A percentile compares a stretch with the other conserved stretches of the same genome.
Conservation (phyloP, 2,329 filamentous ascomycete species). For the Penicillium sp. region DNA sequence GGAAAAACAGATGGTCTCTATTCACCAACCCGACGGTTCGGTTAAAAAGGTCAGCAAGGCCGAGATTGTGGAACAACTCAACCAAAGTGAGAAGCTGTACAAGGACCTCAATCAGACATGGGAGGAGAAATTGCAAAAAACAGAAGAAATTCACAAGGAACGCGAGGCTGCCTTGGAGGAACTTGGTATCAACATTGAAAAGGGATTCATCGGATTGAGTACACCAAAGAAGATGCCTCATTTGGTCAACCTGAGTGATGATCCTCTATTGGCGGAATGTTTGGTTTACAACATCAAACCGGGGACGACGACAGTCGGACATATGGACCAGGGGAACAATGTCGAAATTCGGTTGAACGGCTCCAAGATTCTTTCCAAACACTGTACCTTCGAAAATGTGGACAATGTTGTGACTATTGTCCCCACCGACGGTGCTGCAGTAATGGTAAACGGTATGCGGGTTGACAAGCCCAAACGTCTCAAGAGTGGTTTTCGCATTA, state of each 20-base stretch:
- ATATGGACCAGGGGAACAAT: constrained; percentile 79
- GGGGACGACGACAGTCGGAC: constrained; percentile 89
- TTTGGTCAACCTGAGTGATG: constrained; percentile 95
- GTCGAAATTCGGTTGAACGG: constrained; percentile 93
- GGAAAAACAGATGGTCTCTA: constrained; percentile 94
- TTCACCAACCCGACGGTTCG: constrained; percentile 79
- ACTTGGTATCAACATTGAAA: constrained; percentile 97
- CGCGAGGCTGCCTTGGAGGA: constrained; percentile 93
- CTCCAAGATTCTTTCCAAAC: constrained; percentile 85
- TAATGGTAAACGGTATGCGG: constrained; percentile 96
- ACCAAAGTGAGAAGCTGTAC: constrained; percentile 94
- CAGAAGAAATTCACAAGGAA: constrained; percentile 96
- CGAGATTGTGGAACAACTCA: constrained; percentile 94
- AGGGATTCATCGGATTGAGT: constrained; percentile 91
- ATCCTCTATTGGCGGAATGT: constrained; percentile 90
- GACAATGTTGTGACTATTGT: constrained; percentile 92
- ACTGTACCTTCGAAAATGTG: constrained; percentile 90
- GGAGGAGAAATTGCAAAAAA: constrained; percentile 95
- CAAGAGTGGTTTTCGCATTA: constrained; percentile 90
- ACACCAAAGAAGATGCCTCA: constrained; percentile 99
- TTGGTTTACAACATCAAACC: constrained; percentile 98
- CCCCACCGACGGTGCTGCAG: constrained; percentile 85
- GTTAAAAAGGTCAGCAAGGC: constrained; percentile 97
- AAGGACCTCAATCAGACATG: constrained; percentile 97
- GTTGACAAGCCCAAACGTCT: constrained; percentile 83